Evolutionary conservation across 768 basidiomycete genomes (phyloP), one percentile per base, ranked within the genome.

Genomic region (Termitomyces sp.): DNA sequence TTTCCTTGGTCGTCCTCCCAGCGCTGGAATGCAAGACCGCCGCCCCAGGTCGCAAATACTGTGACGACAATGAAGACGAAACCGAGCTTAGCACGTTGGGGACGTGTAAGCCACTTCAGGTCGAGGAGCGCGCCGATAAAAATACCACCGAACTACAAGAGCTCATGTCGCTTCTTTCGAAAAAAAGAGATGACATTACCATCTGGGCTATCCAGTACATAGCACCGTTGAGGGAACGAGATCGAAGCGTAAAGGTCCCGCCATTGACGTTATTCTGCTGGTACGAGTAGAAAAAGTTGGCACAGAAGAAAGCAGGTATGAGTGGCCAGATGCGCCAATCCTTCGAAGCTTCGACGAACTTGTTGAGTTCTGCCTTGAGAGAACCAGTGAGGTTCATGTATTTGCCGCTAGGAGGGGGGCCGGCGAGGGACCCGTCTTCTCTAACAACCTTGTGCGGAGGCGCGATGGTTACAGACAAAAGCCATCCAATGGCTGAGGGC

Each of bases 231-330:
- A 69, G 58, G 20, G 70, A 71, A 36, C 70, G 65, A 33, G 70
- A 61, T 32, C 70, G 61, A 12, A 71, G 64, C 2, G 70, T 71
- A 56, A 71, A 71, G 0, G 68, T 64, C 30, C 58, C 63, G 9
- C 70, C 69, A 33, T 70, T 69, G 28, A 70, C 69, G 18, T 53
- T 66, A 53, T 69, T 71, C 41, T 69, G 68, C 38, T 69, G 68
- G 56, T 71, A 71, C 26, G 70, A 71, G 54, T 71, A 71, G 62
- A 71, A 71, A 58, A 71, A 71, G 48, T 71, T 71, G 57, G 70
- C 70, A 49, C 70, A 69, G 62, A 71, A 71, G 58, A 71, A 71
- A 23, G 67, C 67, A 20, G 70, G 69, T 49, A 70, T 65, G 52
- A 71, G 66, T 20, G 66, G 57, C 56, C 68, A 57, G 52, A 71